Base-by-base conservation (phyloP, 179 eudicot species). In the Amaranthus tricolor region DNA sequence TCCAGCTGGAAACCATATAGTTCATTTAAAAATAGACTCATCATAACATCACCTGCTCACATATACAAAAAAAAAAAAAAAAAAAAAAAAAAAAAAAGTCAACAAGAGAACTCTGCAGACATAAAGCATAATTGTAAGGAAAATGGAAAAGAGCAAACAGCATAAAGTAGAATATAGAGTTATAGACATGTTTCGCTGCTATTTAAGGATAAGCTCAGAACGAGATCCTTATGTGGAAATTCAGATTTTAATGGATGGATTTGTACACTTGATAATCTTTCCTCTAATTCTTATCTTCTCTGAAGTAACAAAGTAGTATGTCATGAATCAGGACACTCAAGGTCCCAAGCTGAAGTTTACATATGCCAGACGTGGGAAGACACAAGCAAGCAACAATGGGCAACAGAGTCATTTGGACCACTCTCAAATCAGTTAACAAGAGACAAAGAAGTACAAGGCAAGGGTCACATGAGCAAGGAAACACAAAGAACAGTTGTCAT, bases 1-100 rank as follows among this genome's bases (percentile, higher is more conserved):
- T 95, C 99, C 83, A 95, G 81, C 65, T 95, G 99, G 82, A 95
- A 95, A 74, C 99, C 99, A 80, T 95, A 95, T 17, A 95, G 85
- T 82, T 95, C 99, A 78, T 89, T 89, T 81, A 95, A 68, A 81
- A 95, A 95, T 81, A 95, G 81, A 79, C 99, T 95, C 95, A 95
- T 90, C 88, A 95, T 85, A 24, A 85, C 88, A 83, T 95, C 99
- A 81, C 97, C 99, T 95, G 90, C 68, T 19, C 56, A 77, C 5
- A 59, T 31, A 13, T 19, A 79, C 59, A 61, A 56, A 55, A 61
- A 16, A 24, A 24, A 31, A 31, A 31, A 31, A 31, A 16, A 24
- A 24, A 31, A 31, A 31, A 31, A 31, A n/a, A n/a, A n/a, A n/a
- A n/a, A n/a, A n/a, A n/a, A n/a, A 81, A 21, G 52, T 77, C 77